Percentiles rank a stretch among this genome's conserved stretches.
These are phyloP conservation scores for Dicorynia guianensis DNA, from an alignment of 306 rosid genomes.

Conservation along the genomic window DNA sequence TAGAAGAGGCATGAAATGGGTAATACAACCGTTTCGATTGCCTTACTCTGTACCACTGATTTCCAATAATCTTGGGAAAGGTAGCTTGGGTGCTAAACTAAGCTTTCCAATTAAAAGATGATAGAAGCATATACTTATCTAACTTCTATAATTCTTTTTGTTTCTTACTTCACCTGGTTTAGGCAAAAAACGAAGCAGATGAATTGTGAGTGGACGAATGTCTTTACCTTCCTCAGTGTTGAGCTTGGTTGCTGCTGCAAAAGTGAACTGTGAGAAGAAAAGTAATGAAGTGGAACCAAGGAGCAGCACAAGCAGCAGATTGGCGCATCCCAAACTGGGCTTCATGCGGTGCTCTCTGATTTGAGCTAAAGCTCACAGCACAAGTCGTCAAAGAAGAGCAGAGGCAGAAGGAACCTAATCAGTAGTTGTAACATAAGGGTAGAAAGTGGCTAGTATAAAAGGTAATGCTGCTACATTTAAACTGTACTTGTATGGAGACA, in stretches of 20 bases:
- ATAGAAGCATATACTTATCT: not conserved
- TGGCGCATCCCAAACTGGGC: slow-evolving; percentile 21
- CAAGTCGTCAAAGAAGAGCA: not conserved
- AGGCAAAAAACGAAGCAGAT: not conserved
- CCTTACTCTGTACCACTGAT: not conserved
- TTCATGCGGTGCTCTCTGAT: slow-evolving; percentile 45
- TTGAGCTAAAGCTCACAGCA: slow-evolving; percentile 12
- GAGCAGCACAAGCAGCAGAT: slow-evolving; percentile 46
- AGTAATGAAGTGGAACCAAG: slow-evolving; percentile 43
- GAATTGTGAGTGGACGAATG: not conserved
- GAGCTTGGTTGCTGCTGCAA: slow-evolving; percentile 66
- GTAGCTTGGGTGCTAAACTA: slow-evolving; percentile 4
- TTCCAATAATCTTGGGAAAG: slow-evolving; percentile 15
- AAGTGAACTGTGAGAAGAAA: slow-evolving; percentile 46
- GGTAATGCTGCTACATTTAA: not conserved
- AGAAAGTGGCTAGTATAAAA: not conserved
- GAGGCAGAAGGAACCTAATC: not conserved
- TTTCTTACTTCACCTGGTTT: not conserved
- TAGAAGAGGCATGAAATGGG: not conserved
- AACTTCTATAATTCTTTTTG: not conserved
- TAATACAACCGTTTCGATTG: not conserved
- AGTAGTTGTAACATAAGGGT: not conserved
- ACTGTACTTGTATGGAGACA: not conserved
- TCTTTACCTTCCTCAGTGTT: slow-evolving; percentile 57
- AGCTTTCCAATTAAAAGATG: slow-evolving; percentile 4